Conservation (phyloP, 1,284 basidiomycete species). For the Schizophyllum commune region DNA sequence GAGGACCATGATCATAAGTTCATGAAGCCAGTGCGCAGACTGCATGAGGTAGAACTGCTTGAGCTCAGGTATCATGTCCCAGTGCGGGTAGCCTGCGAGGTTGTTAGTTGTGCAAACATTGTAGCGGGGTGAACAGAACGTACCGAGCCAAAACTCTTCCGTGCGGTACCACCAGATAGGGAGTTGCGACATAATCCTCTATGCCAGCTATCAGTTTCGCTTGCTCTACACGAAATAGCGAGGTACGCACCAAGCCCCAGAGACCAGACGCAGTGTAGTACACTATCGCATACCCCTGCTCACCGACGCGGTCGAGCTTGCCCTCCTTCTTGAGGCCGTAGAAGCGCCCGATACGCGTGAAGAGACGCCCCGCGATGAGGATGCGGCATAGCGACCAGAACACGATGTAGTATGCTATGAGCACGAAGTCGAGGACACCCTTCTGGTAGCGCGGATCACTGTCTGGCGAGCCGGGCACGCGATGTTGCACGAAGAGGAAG, state of each 20-base stretch:
- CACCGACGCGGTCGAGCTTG: constrained; percentile 81
- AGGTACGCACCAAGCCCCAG: constrained; percentile 67
- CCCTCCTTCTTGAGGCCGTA: constrained; percentile 60
- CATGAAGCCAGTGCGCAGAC: constrained; percentile 90
- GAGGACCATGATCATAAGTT: constrained; percentile 81
- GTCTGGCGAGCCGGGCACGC: constrained; percentile 42
- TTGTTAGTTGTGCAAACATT: neutral
- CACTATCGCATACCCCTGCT: constrained; percentile 82
- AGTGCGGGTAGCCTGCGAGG: constrained; percentile 72
- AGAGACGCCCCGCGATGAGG: constrained; percentile 61
- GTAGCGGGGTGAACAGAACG: constrained; percentile 11
- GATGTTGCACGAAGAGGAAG: constrained; percentile 74
- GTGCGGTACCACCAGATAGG: constrained; percentile 90
- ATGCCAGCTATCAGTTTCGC: constrained; percentile 5
- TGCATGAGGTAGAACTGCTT: constrained; percentile 93
- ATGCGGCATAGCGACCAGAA: constrained; percentile 93
- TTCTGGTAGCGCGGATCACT: constrained; percentile 68
- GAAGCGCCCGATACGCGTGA: constrained; percentile 62
- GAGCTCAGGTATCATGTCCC: constrained; percentile 79
- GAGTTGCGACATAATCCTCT: constrained; percentile 82
- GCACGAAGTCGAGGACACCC: constrained; percentile 72
- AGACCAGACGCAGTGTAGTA: constrained; percentile 71
- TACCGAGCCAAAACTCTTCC: constrained; percentile 77
- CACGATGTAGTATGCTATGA: constrained; percentile 83
- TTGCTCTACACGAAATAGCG: neutral